phyloP scores from a whole-genome alignment of 2,329 filamentous ascomycete genomes.

The Grosmannia huntii region DNA sequence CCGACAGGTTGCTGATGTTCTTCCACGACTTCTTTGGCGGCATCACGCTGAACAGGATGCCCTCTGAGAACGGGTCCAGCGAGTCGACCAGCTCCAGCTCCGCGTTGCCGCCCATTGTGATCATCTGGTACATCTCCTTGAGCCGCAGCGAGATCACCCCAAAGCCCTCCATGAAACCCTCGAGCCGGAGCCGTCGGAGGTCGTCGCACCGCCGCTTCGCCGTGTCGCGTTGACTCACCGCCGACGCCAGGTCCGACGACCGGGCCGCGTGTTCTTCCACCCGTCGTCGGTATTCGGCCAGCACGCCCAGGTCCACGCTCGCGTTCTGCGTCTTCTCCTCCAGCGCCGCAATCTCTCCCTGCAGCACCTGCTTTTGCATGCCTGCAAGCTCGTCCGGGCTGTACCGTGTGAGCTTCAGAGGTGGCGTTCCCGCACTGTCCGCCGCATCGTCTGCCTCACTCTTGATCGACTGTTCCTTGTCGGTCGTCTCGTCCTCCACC shows the following conservation, averaged over 20 bases:
- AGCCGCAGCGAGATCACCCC: conserved; percentile 82
- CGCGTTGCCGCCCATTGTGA: conserved; percentile 97
- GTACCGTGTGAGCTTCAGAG: conserved; percentile 56
- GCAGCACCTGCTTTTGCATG: conserved; percentile 49
- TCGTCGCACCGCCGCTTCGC: conserved; percentile 91
- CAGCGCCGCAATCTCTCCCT: conserved; percentile 47
- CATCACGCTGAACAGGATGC: conserved; percentile 96
- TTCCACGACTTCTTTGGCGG: conserved; percentile 99
- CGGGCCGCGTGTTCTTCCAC: conserved; percentile 26
- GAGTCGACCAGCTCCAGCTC: conserved; percentile 95
- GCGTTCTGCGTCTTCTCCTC: conserved; percentile 69
- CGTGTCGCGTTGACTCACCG: conserved; percentile 64
- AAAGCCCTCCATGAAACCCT: conserved; percentile 98
- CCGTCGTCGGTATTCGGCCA: conserved; percentile 26
- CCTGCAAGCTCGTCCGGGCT: conserved; percentile 57
- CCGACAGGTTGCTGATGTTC: conserved; percentile 91
- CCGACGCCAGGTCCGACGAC: conserved; percentile 70
- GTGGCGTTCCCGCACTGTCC: conserved; percentile 6
- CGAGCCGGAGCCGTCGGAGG: conserved; percentile 74
- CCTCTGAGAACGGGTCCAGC: conserved; percentile 91
- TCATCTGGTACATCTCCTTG: conserved; percentile 99
- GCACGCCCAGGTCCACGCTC: conserved; percentile 75
- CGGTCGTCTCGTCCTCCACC: conserved; percentile 10
- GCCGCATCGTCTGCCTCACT: conserved; percentile 9
- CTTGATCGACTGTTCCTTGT: conserved; percentile 7